These are phyloP conservation scores for Rhododendron ferrugineum DNA, from an alignment of 148 eudicot genomes.

Conservation along the genomic window DNA sequence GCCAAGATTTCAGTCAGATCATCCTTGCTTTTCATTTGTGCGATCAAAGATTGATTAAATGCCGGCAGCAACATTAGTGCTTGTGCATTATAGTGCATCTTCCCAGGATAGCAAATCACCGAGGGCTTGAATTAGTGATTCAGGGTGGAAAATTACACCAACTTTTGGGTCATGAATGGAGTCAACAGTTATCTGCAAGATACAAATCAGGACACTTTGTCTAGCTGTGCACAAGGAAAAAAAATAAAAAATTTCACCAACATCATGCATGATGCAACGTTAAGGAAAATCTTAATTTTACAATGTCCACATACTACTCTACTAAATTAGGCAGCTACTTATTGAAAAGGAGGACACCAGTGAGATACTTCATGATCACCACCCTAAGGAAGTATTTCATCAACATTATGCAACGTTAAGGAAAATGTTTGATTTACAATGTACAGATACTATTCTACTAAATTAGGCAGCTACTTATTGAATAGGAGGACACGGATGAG, in stretches of 20 bases:
- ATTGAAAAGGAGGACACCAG: background rate
- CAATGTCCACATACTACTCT: background rate
- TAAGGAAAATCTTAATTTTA: background rate
- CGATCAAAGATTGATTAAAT: slow-evolving; percentile 3
- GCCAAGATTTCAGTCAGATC: slow-evolving; percentile 7
- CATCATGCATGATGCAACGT: background rate
- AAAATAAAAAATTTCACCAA: background rate
- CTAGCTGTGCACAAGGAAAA: background rate
- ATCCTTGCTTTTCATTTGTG: background rate
- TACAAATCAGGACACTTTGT: background rate
- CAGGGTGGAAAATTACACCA: slow-evolving; percentile 69
- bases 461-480: background rate
- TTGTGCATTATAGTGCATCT: slow-evolving; percentile 11
- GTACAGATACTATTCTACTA: background rate
- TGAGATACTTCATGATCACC: background rate
- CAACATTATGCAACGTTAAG: background rate
- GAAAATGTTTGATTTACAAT: background rate
- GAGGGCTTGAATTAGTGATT: slow-evolving; percentile 64
- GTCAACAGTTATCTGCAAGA: slow-evolving; percentile 65
- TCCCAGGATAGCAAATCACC: slow-evolving; percentile 31
- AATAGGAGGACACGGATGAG: background rate
- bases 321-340: background rate
- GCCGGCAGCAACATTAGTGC: background rate
- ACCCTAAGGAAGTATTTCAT: background rate
- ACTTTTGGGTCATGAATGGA: slow-evolving; percentile 64